Evolutionary conservation across 2,329 filamentous ascomycete species (phyloP), one percentile per base, ranked within the genome.

Genomic region (Sporothrix mexicana): DNA sequence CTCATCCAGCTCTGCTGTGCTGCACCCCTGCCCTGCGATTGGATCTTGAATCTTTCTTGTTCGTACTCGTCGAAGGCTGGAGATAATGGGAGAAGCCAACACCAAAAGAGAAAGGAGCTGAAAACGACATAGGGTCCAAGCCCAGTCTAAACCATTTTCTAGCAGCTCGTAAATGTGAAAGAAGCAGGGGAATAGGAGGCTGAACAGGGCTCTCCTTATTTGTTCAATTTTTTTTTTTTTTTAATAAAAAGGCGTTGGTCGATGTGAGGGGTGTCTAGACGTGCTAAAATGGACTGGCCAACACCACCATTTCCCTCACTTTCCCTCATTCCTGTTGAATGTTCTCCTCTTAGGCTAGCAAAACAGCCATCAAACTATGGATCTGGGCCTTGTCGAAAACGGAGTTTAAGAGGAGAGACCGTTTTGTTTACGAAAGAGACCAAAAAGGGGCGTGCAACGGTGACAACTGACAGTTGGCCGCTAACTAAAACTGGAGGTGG

Each of bases 371-470:
- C 30, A 7, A 36, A 55, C 51, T 9, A 23, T 23, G 49, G 49
- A 15, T 15, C n/a, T 51, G 15, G 49, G 23, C 55, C 10, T 36
- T 0, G 23, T 59, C 13, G 55, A 59, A 43, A 45, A 45, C 59
- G 36, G 59, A 2, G 17, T 17, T 17, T 36, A 13, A 45, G 36
- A 64, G 30, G 30, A 5, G 3, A 36, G 30, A 64, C n/a, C n/a
- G 61, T 10, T 45, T 47, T 10, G 20, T 9, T 9, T n/a, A 30
- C 61, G 17, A 45, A 12, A 4, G 3, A 30, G 10, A 15, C 20
- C 23, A 10, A n/a, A 47, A 67, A 51, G 17, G 23, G 45, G 62
- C 12, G 45, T 67, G 43, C 23, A 67, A 67, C 62, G 62, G 62
- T 23, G 12, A 13, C 45, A 13, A 17, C 62, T 51, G 62, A 30